Base-by-base conservation (phyloP, 1,284 basidiomycete species). In the Butyriboletus appendiculatus region DNA sequence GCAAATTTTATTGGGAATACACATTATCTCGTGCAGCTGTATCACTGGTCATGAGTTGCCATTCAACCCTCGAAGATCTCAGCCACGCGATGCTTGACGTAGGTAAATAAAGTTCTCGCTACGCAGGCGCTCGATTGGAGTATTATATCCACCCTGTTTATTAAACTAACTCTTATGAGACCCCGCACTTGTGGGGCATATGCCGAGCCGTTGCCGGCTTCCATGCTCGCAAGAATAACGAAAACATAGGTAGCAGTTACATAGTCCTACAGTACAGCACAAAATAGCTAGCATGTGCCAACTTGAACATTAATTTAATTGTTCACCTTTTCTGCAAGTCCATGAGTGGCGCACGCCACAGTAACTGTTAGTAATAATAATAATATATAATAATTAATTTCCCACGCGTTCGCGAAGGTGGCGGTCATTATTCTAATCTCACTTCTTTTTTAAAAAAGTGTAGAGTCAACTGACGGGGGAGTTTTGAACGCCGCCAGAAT, bases 371-470 rank as follows among this genome's bases (percentile, higher is more conserved):
- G n/a, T n/a, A n/a, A 8, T 30, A 32, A 32, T 32, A 32, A 28
- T 28, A 28, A 28, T 28, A 58, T 45, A 32, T 53, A 30, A 38
- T 43, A 43, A 52, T 22, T 42, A 45, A 51, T 50, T 51, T 48
- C 49, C 24, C 48, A 16, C 37, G 28, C 52, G 42, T 45, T 51
- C 52, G 35, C 45, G 56, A 57, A 55, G 50, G 53, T 30, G 42
- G 55, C 64, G 54, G 64, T 58, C 56, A 59, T 56, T 24, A 22
- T 32, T 22, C 44, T 55, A 63, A 57, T n/a, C 39, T 20, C 45
- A 40, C 47, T 48, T 54, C 38, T 33, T 47, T 53, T 52, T 28
- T 40, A 35, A 43, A 44, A 34, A 41, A 30, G 40, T 35, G 26
- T 30, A 43, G 40, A 28, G 37, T 52, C 47, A 32, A 50, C 33